Conservation (phyloP, 805 yeast species). For the Peterozyma toletana region DNA sequence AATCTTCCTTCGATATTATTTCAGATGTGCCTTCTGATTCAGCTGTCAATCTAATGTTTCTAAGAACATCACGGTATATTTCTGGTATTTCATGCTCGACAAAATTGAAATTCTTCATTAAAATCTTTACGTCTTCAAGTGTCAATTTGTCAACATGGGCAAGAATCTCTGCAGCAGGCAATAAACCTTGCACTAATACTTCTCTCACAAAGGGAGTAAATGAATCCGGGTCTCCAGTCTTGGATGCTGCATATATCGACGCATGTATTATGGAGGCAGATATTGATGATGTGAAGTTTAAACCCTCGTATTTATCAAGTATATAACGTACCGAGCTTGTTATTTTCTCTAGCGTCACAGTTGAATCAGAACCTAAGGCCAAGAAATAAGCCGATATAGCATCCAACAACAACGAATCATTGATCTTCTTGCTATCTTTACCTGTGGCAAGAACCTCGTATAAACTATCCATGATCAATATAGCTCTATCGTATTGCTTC, state of each 20-base stretch:
- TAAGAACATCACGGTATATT: no score
- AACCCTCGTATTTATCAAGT: constrained; percentile 19
- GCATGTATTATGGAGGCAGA: no score
- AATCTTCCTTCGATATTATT: constrained; percentile 2
- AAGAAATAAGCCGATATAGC: constrained; percentile 9
- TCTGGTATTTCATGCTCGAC: no score
- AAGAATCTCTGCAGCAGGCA: no score
- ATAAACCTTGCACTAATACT: no score
- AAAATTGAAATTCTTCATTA: no score
- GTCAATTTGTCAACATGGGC: no score
- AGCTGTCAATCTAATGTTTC: no score
- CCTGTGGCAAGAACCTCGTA: constrained; percentile 25
- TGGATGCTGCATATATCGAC: no score
- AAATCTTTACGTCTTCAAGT: no score
- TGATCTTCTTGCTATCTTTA: neutral
- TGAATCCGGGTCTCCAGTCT: no score
- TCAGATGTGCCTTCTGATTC: constrained; percentile 46
- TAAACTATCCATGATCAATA: constrained; percentile 55
- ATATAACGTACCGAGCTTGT: constrained; percentile 32
- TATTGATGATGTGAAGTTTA: constrained; percentile 3
- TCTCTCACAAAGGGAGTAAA: no score
- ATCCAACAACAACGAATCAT: constrained; percentile 7
- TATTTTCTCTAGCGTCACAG: constrained; percentile 33
- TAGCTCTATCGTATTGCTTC: constrained; percentile 63
- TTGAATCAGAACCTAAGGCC: constrained; percentile 30